These are phyloP conservation scores for Boletus rex-veris DNA, from an alignment of 768 basidiomycete species.

Conservation along the genomic window DNA sequence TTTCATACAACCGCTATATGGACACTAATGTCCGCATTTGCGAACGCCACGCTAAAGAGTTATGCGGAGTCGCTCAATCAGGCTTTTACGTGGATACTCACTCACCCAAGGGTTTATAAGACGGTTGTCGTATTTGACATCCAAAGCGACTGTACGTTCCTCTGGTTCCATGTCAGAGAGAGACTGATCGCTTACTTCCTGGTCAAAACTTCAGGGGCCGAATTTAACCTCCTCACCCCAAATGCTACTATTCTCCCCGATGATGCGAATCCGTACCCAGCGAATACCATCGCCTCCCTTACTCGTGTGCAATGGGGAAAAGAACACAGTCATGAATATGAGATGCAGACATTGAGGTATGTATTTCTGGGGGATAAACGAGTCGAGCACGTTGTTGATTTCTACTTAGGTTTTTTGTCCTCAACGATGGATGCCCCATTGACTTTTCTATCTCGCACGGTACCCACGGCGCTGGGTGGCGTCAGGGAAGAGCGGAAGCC, in stretches of 20 bases:
- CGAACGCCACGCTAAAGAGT: not conserved
- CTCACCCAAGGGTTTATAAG: not conserved
- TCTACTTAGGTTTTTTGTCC: not conserved
- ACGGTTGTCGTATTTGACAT: conserved; percentile 1
- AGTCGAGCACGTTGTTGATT: not conserved
- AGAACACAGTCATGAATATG: not conserved
- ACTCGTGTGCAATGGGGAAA: not conserved
- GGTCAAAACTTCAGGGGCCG: not conserved
- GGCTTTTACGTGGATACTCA: conserved; percentile 4
- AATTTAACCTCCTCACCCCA: conserved; percentile 1
- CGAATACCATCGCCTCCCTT: not conserved
- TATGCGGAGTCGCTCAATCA: not conserved
- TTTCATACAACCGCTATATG: conserved; percentile 2
- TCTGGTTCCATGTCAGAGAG: not conserved
- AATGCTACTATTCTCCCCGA: not conserved
- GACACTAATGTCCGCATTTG: conserved; percentile 1
- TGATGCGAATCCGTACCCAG: not conserved
- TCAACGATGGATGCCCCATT: conserved; percentile 2
- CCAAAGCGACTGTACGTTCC: conserved; percentile 3
- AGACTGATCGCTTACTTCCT: too few relatives aligned
- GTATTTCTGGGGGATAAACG: too few relatives aligned
- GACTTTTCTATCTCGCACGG: conserved; percentile 5
- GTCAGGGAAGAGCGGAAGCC: conserved; percentile 1
- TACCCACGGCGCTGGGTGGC: not conserved
- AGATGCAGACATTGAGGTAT: conserved; percentile 2